Evolutionary conservation across 768 basidiomycete species (phyloP).

Genomic region (Mycena alexandri): DNA sequence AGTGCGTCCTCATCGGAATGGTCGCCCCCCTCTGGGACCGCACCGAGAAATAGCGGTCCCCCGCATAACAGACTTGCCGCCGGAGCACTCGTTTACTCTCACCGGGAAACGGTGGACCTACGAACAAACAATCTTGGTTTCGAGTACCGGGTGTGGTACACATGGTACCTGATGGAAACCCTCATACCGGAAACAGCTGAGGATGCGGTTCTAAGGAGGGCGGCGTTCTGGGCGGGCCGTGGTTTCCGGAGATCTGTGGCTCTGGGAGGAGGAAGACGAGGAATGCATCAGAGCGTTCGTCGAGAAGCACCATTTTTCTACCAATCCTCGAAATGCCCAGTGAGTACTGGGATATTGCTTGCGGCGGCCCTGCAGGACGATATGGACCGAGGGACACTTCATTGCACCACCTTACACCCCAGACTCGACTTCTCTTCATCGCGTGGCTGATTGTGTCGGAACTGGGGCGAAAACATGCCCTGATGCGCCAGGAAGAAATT

Average conservation of each 20-base stretch:
- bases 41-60: too few relatives aligned
- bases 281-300: not conserved
- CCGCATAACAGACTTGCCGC: too few relatives aligned
- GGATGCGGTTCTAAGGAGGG: too few relatives aligned
- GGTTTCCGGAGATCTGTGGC: not conserved
- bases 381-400: not conserved
- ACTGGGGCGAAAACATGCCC: not conserved
- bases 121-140: too few relatives aligned
- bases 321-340: not conserved
- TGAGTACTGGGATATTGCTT: not conserved
- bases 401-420: constrained; percentile 7
- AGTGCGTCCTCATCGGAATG: too few relatives aligned
- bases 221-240: not conserved
- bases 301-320: not conserved
- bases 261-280: constrained; percentile 1
- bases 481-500: too few relatives aligned
- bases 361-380: not conserved
- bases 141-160: constrained; percentile 5
- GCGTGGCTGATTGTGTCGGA: constrained; percentile 8
- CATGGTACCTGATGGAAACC: not conserved
- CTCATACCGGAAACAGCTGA: too few relatives aligned
- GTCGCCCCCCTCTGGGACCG: too few relatives aligned
- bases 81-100: too few relatives aligned
- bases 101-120: too few relatives aligned
- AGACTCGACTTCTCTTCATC: not conserved